Evolutionary conservation across 2,329 filamentous ascomycete genomes (phyloP), one percentile per base, ranked within the genome.

Genomic region (Trichoderma aggressivum): DNA sequence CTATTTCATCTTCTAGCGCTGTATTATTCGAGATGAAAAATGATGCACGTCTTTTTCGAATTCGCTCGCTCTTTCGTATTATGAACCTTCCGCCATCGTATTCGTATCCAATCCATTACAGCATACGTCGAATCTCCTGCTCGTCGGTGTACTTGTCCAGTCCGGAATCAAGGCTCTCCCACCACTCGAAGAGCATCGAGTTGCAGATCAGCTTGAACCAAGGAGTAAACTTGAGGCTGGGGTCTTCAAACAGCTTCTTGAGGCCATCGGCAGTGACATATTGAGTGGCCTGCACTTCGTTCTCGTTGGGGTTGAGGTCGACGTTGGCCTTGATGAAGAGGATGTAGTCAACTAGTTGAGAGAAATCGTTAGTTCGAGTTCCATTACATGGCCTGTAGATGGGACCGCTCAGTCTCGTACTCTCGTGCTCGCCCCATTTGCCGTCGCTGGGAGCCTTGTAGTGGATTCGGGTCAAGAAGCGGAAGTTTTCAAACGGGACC

Each of bases 131-230:
- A 78, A 98, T 97, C 79, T 92, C 86, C 79, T 90, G 89, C 86
- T 98, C 94, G 79, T 94, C 91, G 82, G 89, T 87, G 83, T 95
- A 97, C 83, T 93, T 91, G 72, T 97, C 92, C 75, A 98, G 85
- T 11, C 92, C 92, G 28, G 88, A 85, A 76, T 96, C 91, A 70
- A 98, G 88, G 82, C 92, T 90, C 79, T 90, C 86, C 96, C 96
- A 99, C 96, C 96, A 99, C 82, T 98, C 92, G 78, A 97, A 99
- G 55, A 99, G 88, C 93, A 98, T 94, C 62, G 93, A 94, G 81
- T 98, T 88, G 87, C 96, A 99, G 79, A 99, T 98, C 76, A 99
- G 90, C 87, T 97, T 97, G 86, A 99, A 99, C 96, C 96, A 99
- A 1, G 96, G 96, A 0, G 96, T 99, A 82, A 98, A 98, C 77